Evolutionary conservation across 345 rosid species (phyloP).

Genomic region (Citrus sp.): DNA sequence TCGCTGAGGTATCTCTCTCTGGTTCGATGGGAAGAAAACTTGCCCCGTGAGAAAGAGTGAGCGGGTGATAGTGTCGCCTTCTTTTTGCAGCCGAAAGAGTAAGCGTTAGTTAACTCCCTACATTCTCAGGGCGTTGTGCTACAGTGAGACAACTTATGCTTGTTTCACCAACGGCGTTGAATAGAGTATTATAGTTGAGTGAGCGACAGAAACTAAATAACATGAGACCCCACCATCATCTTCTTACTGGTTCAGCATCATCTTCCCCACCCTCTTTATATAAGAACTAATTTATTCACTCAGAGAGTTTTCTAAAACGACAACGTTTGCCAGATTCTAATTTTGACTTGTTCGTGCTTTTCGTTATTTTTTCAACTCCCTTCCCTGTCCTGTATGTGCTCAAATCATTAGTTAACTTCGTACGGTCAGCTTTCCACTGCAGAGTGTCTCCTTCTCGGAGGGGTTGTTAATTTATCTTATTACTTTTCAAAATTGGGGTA

Average conservation of each 20-base stretch:
- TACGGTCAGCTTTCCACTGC: too few relatives aligned
- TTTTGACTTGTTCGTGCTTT: too few relatives aligned
- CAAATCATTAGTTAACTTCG: too few relatives aligned
- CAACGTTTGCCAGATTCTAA: too few relatives aligned
- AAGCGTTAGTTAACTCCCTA: neutral
- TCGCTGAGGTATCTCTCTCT: neutral
- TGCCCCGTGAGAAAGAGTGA: neutral
- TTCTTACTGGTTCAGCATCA: too few relatives aligned
- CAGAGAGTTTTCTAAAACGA: too few relatives aligned
- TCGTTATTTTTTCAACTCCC: too few relatives aligned
- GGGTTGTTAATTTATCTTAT: neutral
- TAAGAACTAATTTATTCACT: too few relatives aligned
- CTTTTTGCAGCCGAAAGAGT: neutral
- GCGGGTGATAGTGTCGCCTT: neutral
- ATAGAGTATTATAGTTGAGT: neutral
- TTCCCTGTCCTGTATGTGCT: too few relatives aligned
- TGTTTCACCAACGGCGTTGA: too few relatives aligned
- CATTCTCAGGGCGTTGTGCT: neutral
- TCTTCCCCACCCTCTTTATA: too few relatives aligned
- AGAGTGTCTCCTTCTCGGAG: neutral
- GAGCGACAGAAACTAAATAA: neutral
- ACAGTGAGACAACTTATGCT: neutral
- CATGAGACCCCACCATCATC: too few relatives aligned
- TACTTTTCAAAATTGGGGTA: neutral
- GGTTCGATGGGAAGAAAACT: neutral